Evolutionary conservation across 768 basidiomycete genomes (phyloP), one percentile per base, ranked within the genome.

Genomic region (Auriculariales sp.): DNA sequence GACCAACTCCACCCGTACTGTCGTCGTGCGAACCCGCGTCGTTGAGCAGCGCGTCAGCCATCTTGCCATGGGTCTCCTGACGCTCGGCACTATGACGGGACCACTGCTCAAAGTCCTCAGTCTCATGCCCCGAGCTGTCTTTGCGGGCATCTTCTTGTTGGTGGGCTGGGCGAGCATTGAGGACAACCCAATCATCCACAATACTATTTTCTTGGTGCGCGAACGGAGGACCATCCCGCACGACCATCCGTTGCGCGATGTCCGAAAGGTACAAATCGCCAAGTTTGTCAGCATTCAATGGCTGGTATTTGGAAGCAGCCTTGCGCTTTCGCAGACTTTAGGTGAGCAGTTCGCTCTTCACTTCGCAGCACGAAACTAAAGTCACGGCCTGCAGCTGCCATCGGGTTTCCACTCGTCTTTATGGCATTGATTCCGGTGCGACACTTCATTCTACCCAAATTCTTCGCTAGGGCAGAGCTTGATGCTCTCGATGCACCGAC

Each of bases 31-130:
- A 5, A 19, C 19, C 25, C 28, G 47, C 31, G 62, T 71, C 1
- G 67, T 71, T 14, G 70, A 71, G 55, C 69, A 71, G 60, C 48
- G 70, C 32, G 62, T 71, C 2, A 69, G 67, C 7, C 68, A 71
- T 51, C 57, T 69, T 17, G 63, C 63, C 35, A 59, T 71, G 58
- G 66, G 70, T 17, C 47, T 48, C 3, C 47, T 48, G n/a, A 35
- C 47, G 15, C 47, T 48, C 6, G 47, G 47, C 17, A 33, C 31
- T 7, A 48, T 48, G 47, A 25, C 30, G 15, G 24, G 47, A 24
- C 47, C 47, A 24, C 31, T 48, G 19, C 47, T 48, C 31, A 32
- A 33, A 24, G 31, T 48, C 4, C 15, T 27, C 15, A 24, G 34
- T 10, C 47, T 48, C 47, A 48, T 48, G 31, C 47, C 47, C 24